These are phyloP conservation scores for Mycena haematopus DNA, from an alignment of 768 basidiomycete species.

Conservation along the genomic window DNA sequence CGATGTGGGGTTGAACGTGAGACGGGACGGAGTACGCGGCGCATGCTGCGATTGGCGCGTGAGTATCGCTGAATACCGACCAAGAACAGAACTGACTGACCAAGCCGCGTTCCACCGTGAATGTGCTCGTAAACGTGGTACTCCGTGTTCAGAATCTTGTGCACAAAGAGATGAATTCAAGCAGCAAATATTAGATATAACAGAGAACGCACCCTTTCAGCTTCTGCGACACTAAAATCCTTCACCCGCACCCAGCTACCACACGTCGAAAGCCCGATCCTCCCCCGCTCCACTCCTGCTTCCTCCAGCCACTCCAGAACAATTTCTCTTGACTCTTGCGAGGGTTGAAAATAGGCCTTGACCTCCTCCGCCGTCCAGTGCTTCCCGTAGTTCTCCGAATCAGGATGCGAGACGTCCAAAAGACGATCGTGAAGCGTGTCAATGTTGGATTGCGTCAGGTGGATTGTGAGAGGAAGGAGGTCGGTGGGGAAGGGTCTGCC, in stretches of 20 bases:
- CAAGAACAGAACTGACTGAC: background rate
- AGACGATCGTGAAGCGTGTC: background rate
- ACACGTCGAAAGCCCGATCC: background rate
- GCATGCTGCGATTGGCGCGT: background rate
- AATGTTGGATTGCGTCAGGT: constrained; percentile 7
- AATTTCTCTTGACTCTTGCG: background rate
- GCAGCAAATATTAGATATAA: background rate
- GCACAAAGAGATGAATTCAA: background rate
- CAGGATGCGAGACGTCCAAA: constrained; percentile 4
- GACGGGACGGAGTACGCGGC: background rate
- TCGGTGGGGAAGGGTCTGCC: background rate
- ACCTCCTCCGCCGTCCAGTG: constrained; percentile 10
- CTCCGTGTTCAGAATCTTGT: constrained; percentile 5
- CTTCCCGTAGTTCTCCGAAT: constrained; percentile 4
- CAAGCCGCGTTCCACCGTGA: background rate
- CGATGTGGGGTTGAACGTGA: constrained; percentile 1
- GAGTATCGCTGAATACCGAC: background rate
- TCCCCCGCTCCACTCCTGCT: background rate
- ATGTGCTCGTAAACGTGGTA: constrained; percentile 1
- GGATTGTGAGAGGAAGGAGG: constrained; percentile 4
- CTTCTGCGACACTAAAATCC: background rate
- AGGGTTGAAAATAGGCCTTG: constrained; percentile 3
- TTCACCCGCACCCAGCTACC: constrained; percentile 7
- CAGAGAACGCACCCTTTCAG: background rate
- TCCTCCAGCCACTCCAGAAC: background rate